Percentiles rank a stretch among this genome's conserved stretches.
Conservation (phyloP, 495 filamentous ascomycete species). For the Ramalina peruviana region DNA sequence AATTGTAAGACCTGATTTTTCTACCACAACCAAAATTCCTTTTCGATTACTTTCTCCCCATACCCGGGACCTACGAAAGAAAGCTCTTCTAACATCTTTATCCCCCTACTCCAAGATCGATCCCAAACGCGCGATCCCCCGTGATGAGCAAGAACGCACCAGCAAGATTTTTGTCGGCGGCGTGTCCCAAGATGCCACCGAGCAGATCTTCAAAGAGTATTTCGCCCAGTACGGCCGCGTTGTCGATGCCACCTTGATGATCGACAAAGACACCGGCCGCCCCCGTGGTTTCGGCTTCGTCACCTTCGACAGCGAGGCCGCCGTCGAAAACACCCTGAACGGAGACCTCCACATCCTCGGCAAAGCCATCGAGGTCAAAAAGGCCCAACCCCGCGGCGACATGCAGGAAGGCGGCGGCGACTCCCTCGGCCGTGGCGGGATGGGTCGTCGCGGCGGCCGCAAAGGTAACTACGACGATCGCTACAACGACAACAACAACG, state of each 20-base stretch:
- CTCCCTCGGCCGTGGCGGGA: conserved; percentile 38
- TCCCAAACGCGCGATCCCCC: conserved; percentile 91
- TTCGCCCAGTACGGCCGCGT: conserved; percentile 94
- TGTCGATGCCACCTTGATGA: conserved; percentile 96
- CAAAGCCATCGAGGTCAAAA: conserved; percentile 96
- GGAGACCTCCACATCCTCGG: conserved; percentile 74
- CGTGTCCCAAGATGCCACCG: conserved; percentile 91
- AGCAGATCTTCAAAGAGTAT: conserved; percentile 89
- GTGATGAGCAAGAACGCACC: conserved; percentile 94
- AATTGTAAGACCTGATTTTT: conserved; percentile 52
- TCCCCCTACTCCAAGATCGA: conserved; percentile 55
- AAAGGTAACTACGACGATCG: conserved; percentile 35
- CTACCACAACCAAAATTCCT: conserved; percentile 4
- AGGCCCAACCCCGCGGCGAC: conserved; percentile 90
- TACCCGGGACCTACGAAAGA: not conserved
- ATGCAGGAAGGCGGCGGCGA: conserved; percentile 78
- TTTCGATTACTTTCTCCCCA: conserved; percentile 6
- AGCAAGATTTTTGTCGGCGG: conserved; percentile 98
- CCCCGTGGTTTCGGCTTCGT: conserved; percentile 98
- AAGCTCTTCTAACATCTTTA: conserved; percentile 16
- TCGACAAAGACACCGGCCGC: conserved; percentile 95
- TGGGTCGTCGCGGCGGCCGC: conserved; percentile 37
- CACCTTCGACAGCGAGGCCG: conserved; percentile 90
- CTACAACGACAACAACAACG: conserved; percentile 31
- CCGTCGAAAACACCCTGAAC: conserved; percentile 79